Conservation (phyloP, 2,329 filamentous ascomycete genomes). For the Colletotrichum sp. region DNA sequence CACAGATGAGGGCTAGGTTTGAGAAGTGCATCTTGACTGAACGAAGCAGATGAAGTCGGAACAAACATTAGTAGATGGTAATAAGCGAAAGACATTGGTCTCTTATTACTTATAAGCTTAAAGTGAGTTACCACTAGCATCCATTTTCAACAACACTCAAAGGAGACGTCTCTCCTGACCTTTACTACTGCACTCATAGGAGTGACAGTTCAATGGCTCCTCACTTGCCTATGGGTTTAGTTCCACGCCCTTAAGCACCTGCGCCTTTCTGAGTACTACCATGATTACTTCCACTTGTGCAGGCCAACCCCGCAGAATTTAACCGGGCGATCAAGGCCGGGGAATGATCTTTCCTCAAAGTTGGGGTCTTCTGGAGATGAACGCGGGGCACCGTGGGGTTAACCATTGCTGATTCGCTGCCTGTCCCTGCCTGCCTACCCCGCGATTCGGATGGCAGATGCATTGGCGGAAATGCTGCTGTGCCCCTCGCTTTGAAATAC, state of each 20-base stretch:
- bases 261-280: background rate
- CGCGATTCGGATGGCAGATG: background rate
- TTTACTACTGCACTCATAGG: background rate
- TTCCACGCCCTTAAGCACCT: fast-evolving
- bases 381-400: background rate
- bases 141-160: background rate
- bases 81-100: background rate
- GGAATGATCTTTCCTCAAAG: background rate
- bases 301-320: background rate
- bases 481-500: background rate
- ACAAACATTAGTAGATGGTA: background rate
- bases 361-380: background rate
- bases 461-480: background rate
- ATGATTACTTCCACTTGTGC: fast-evolving
- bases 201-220: background rate
- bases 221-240: background rate
- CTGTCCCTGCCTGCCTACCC: background rate
- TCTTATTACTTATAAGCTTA: background rate
- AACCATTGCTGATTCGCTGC: background rate
- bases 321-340: background rate
- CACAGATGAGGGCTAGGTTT: background rate
- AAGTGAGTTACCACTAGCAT: background rate
- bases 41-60: background rate
- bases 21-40: background rate
- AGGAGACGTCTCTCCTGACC: background rate